These are phyloP conservation scores for Beauveria sp. DNA, from an alignment of 2,329 filamentous ascomycete species.

Conservation along the genomic window DNA sequence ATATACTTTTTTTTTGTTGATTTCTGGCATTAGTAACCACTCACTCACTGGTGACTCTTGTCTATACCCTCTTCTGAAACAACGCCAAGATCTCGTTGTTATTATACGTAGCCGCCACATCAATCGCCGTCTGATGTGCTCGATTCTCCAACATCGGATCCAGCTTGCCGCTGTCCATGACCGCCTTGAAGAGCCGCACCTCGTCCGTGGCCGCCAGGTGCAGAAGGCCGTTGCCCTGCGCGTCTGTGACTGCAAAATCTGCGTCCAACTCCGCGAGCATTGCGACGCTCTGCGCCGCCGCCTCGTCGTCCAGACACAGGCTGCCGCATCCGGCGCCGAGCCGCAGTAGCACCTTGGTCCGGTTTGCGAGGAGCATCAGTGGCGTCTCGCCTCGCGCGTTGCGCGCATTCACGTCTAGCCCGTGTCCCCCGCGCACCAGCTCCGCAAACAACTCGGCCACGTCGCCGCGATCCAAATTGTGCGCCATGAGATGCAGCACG, in stretches of 20 bases:
- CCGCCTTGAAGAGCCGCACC: conserved; percentile 16
- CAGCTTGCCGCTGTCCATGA: conserved; percentile 20
- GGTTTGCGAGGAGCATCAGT: conserved; percentile 8
- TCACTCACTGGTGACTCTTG: neutral
- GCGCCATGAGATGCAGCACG: neutral
- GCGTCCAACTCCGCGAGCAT: conserved; percentile 17
- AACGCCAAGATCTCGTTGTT: conserved; percentile 4
- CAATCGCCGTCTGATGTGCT: conserved; percentile 22
- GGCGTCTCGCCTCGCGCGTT: conserved; percentile 15
- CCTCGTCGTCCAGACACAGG: neutral
- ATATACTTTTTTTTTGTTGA: neutral
- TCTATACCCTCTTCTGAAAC: conserved; percentile 1
- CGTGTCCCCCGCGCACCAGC: conserved; percentile 2
- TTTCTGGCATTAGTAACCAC: neutral
- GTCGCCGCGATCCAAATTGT: neutral
- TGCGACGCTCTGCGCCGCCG: neutral
- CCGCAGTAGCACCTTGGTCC: neutral
- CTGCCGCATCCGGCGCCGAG: neutral
- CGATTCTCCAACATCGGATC: conserved; percentile 24
- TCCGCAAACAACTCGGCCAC: conserved; percentile 8
- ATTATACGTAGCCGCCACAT: conserved; percentile 24
- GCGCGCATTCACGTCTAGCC: conserved; percentile 14
- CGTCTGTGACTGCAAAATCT: conserved; percentile 21
- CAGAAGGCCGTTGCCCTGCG: conserved; percentile 20
- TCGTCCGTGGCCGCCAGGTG: conserved; percentile 21